Conservation (phyloP, 2,329 filamentous ascomycete species). For the Aureobasidium musti region DNA sequence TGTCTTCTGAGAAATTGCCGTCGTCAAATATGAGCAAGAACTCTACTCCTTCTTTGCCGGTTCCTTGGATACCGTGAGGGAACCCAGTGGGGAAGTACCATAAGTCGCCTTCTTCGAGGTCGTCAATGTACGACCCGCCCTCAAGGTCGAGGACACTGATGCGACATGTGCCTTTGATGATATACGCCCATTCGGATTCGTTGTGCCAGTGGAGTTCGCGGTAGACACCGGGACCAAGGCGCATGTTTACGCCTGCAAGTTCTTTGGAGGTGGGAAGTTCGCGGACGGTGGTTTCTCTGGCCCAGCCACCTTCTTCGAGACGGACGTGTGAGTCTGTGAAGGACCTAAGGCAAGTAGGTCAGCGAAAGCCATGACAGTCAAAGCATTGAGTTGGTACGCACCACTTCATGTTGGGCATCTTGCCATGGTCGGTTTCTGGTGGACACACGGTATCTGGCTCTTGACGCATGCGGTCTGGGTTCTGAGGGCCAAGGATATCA, state of each 20-base stretch:
- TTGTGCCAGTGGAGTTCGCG: conserved; percentile 82
- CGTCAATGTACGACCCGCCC: conserved; percentile 74
- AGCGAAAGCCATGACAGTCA: not conserved
- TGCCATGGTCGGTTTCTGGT: conserved; percentile 71
- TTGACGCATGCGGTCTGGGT: conserved; percentile 66
- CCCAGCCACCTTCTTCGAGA: conserved; percentile 73
- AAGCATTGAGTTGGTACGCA: conserved; percentile 22
- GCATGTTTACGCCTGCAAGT: conserved; percentile 77
- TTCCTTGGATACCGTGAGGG: conserved; percentile 74
- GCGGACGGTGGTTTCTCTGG: conserved; percentile 68
- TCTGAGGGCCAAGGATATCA: conserved; percentile 69
- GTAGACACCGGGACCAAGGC: conserved; percentile 70
- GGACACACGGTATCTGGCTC: conserved; percentile 72
- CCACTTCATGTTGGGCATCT: conserved; percentile 72
- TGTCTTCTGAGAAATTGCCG: conserved; percentile 62
- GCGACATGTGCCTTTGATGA: conserved; percentile 59
- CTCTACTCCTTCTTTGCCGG: conserved; percentile 59
- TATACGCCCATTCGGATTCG: conserved; percentile 52
- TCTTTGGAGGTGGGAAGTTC: conserved; percentile 68
- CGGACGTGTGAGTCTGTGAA: conserved; percentile 52
- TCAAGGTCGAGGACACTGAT: conserved; percentile 74
- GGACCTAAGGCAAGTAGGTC: conserved; percentile 36
- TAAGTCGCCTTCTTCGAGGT: conserved; percentile 72
- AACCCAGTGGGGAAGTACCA: conserved; percentile 81
- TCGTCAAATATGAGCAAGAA: conserved; percentile 66